Evolutionary conservation across 2,329 filamentous ascomycete species (phyloP).

Genomic region (Botrytis galanthina): DNA sequence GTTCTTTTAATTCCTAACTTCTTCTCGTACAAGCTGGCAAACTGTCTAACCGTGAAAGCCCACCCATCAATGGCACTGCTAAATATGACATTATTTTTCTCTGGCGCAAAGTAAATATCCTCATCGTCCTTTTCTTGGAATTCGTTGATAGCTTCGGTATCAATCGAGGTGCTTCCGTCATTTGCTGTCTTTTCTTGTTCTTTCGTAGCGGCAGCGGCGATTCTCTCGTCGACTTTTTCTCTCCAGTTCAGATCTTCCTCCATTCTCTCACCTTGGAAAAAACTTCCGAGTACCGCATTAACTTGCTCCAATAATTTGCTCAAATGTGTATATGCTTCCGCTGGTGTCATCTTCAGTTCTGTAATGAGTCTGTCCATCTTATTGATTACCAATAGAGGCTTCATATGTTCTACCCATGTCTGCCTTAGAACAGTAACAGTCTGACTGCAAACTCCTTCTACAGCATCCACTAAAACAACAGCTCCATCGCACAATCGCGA

Average conservation of each 20-base stretch:
- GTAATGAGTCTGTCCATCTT: constrained; percentile 96
- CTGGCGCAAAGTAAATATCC: constrained; percentile 95
- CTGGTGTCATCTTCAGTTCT: constrained; percentile 89
- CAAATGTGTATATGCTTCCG: constrained; percentile 85
- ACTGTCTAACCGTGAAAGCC: constrained; percentile 96
- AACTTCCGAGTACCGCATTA: constrained; percentile 94
- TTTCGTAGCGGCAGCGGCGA: constrained; percentile 67
- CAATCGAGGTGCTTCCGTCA: constrained; percentile 41
- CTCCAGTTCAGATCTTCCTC: constrained; percentile 97
- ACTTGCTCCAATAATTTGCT: constrained; percentile 91
- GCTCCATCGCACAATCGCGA: constrained; percentile 93
- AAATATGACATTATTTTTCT: constrained; percentile 99
- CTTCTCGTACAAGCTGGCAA: constrained; percentile 90
- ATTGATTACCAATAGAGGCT: constrained; percentile 92
- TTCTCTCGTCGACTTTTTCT: constrained; percentile 83
- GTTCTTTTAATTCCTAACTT: constrained; percentile 92
- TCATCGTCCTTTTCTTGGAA: constrained; percentile 94
- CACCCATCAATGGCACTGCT: constrained; percentile 97
- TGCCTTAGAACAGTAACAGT: constrained; percentile 95
- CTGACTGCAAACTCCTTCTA: constrained; percentile 97
- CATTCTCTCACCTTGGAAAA: constrained; percentile 98
- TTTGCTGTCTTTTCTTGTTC: constrained; percentile 47
- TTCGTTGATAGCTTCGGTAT: constrained; percentile 57
- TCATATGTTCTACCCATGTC: constrained; percentile 92
- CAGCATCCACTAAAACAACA: constrained; percentile 90